phyloP scores from a whole-genome alignment of 148 eudicot species.

The Polygonum maritimum region DNA sequence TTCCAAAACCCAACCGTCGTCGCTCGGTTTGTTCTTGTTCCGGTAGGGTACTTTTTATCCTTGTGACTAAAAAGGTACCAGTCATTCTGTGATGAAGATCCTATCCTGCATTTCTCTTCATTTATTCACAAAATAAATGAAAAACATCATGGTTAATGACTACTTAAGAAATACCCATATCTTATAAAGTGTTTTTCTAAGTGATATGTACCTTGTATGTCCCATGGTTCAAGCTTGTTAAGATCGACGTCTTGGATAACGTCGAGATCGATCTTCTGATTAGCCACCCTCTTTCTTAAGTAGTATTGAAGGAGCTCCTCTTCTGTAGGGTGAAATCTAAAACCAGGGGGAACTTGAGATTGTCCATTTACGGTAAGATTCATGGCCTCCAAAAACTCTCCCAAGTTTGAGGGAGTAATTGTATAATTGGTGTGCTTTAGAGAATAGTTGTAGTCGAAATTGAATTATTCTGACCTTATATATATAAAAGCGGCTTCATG shows the following conservation, averaged over 20 bases:
- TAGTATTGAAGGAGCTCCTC: constrained; percentile 54
- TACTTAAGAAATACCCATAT: neutral
- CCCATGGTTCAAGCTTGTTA: constrained; percentile 63
- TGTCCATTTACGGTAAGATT: constrained; percentile 39
- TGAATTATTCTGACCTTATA: neutral
- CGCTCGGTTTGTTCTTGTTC: constrained; percentile 57
- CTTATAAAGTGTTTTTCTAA: neutral
- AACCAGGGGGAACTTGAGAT: constrained; percentile 50
- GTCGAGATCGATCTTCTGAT: constrained; percentile 43
- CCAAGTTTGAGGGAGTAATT: neutral
- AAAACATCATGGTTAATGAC: neutral
- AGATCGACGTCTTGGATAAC: constrained; percentile 55
- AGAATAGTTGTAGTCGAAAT: neutral
- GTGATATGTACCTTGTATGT: constrained; percentile 40
- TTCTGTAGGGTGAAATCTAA: constrained; percentile 59
- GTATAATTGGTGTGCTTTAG: neutral
- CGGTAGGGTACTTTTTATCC: constrained; percentile 72
- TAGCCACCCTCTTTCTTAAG: constrained; percentile 45
- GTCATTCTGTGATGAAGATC: constrained; percentile 43
- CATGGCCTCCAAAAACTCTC: constrained; percentile 16
- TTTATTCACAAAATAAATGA: neutral
- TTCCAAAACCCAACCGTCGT: constrained; percentile 73
- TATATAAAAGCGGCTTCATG: neutral
- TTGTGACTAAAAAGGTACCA: constrained; percentile 81
- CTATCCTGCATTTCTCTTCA: constrained; percentile 49